Base-by-base conservation (phyloP, 306 rosid species). In the Prunus fruticosa region DNA sequence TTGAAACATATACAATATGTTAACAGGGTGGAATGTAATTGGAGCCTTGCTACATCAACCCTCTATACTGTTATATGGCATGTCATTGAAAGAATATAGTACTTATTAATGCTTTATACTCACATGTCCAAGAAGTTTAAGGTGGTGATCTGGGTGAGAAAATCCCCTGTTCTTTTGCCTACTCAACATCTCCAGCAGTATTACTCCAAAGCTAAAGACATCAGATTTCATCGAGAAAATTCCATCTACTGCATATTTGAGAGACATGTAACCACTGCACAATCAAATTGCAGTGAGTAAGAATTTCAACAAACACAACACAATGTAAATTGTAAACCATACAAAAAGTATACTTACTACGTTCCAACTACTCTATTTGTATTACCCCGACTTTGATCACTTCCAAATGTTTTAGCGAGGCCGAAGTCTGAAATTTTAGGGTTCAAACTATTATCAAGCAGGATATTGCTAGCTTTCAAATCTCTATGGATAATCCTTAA, bases 371-470 rank as follows among this genome's bases (percentile, higher is more conserved):
- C 77, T 34, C 74, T 83, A 25, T 11, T 80, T 1, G 89, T 86
- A 11, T 43, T 65, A 28, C 46, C 80, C 64, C 80, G 80, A 12
- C 63, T 77, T 71, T 82, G 71, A 46, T 82, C 83, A 60, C 69
- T 78, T 8, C 71, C 73, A 74, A 85, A 82, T 61, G 76, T 82
- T 71, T 82, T 85, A 46, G 89, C 89, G 76, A 79, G 75, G 13
- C 84, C 89, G 1, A 85, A 82, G 68, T 85, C 86, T 52, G 82
- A 85, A 28, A 85, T 85, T 54, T 85, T 85, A 3, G 86, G 82
- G 49, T 73, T 79, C 78, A 82, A 67, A 27, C 64, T 60, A 10
- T 25, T 73, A 32, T 85, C 89, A 1, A 82, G 80, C 14, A 85
- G 75, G 11, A 85, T 69, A 50, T 85, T 85, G 76, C 89, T 85